A percentile compares a stretch with the other conserved stretches of the same genome.
These are phyloP conservation scores for Malbranchea zuffiana DNA, from an alignment of 2,329 filamentous ascomycete genomes.

Conservation along the genomic window DNA sequence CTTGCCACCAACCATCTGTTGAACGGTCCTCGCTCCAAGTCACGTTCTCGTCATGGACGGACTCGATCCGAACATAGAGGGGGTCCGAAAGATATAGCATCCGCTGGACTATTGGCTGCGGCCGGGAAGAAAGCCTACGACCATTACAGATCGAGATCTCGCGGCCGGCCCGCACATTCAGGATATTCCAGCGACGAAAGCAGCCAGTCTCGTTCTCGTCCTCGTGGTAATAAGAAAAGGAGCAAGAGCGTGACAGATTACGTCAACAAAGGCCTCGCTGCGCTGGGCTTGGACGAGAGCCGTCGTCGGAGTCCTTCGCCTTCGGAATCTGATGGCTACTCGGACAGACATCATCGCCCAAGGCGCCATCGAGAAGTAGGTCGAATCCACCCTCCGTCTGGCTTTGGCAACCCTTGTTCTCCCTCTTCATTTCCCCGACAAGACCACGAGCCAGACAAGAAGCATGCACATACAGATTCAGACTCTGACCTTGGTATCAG, in stretches of 20 bases:
- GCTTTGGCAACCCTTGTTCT: background rate
- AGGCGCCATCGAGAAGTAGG: background rate
- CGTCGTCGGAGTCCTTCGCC: no score
- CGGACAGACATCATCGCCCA: background rate
- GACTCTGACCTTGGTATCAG: constrained; percentile 44
- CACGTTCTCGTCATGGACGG: constrained; percentile 21
- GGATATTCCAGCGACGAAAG: constrained; percentile 39
- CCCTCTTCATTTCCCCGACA: no score
- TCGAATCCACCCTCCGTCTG: constrained; percentile 1
- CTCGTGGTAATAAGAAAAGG: constrained; percentile 36
- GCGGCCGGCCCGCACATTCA: constrained; percentile 18
- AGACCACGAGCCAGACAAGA: background rate
- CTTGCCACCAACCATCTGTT: constrained; percentile 75
- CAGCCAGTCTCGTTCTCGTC: constrained; percentile 37
- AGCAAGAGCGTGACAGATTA: constrained; percentile 39
- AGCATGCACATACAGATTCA: constrained; percentile 1
- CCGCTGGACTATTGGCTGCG: constrained; percentile 36
- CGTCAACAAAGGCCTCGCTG: constrained; percentile 35
- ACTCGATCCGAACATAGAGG: constrained; percentile 35
- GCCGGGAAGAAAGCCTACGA: constrained; percentile 39
- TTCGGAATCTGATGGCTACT: background rate
- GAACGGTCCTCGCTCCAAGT: constrained; percentile 65
- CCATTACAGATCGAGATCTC: constrained; percentile 34
- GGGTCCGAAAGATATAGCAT: constrained; percentile 32
- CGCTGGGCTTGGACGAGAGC: no score